Base-by-base conservation (phyloP, 108 stramenopile genomes). In the Cyclotella kingstonii region DNA sequence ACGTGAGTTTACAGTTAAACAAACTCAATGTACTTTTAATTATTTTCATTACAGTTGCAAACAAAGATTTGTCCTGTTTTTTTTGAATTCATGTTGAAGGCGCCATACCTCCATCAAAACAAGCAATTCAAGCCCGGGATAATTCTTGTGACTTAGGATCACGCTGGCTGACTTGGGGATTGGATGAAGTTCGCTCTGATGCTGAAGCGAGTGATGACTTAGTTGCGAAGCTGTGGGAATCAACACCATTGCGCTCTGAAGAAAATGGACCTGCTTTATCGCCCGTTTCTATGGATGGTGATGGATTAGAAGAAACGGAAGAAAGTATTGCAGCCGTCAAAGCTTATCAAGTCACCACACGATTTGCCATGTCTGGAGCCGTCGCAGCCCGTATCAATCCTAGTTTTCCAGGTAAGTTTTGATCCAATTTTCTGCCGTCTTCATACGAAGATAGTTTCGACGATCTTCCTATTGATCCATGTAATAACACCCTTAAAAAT, bases 101-200 rank as follows among this genome's bases (percentile, higher is more conserved):
- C 1, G 48, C 75, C 21, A 30, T 85, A 0, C 58, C 58, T 30
- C 68, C 68, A 21, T 41, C 46, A 21, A 35, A 10, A 21, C 18
- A 25, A 19, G 30, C 22, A 21, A 29, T 35, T 0, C 26, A 46
- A 33, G 46, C 45, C 39, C 49, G 47, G 17, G 30, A 34, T 27
- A 38, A 53, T 34, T 29, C 33, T 5, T 34, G 26, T 11, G 26
- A 38, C 17, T 1, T 29, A 11, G 26, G 17, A 43, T 46, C 53
- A 25, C 53, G 56, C 3, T 90, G 85, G 85, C 31, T 90, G 1
- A 84, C 89, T 5, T 90, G 89, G 89, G 89, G 89, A 6, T 44
- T 84, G 51, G 85, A 90, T 65, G 36, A 36, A 4, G 63, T 52
- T 4, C 57, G 49, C 25, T 46, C 52, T 10, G 58, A 66, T 41